Percentiles rank a stretch among this genome's conserved stretches.
These are phyloP conservation scores for Curvularia sp. DNA, from an alignment of 2,329 filamentous ascomycete genomes.

Conservation along the genomic window DNA sequence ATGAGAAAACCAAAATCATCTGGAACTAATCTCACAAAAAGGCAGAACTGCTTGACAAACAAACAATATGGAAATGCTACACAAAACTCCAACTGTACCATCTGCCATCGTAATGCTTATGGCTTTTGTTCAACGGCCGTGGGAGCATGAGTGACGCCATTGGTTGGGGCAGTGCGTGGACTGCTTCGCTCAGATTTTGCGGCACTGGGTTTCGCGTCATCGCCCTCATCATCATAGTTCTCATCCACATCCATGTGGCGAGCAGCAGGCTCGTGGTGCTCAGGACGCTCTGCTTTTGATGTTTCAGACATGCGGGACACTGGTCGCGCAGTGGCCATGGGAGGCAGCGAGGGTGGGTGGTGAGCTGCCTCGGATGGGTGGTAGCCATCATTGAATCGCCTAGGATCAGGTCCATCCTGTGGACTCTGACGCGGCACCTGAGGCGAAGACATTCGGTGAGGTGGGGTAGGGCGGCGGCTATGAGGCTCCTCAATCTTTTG, in stretches of 20 bases:
- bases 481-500: slow-evolving; percentile 85
- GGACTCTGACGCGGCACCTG: slow-evolving; percentile 80
- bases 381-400: slow-evolving; percentile 78
- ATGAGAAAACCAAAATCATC: slow-evolving; percentile 6
- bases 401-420: slow-evolving; percentile 63
- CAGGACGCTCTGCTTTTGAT: slow-evolving; percentile 51
- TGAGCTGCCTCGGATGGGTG: slow-evolving; percentile 93
- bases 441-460: slow-evolving; percentile 56
- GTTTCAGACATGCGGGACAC: slow-evolving; percentile 60
- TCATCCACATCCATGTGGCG: slow-evolving; percentile 97
- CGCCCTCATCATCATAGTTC: slow-evolving; percentile 93
- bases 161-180: slow-evolving; percentile 47
- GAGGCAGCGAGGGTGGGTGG: slow-evolving; percentile 71
- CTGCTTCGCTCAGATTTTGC: slow-evolving; percentile 55
- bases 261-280: slow-evolving; percentile 78
- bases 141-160: slow-evolving; percentile 44
- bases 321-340: slow-evolving; percentile 54
- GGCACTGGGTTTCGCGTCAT: slow-evolving; percentile 71
- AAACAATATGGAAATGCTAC: background rate
- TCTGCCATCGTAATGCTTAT: slow-evolving; percentile 16
- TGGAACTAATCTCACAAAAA: background rate
- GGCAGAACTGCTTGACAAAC: background rate
- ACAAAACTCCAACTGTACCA: background rate
- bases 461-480: slow-evolving; percentile 68
- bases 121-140: slow-evolving; percentile 49